Evolutionary conservation across 2,329 filamentous ascomycete genomes (phyloP).

Genomic region (Ophiostoma pallidulum): DNA sequence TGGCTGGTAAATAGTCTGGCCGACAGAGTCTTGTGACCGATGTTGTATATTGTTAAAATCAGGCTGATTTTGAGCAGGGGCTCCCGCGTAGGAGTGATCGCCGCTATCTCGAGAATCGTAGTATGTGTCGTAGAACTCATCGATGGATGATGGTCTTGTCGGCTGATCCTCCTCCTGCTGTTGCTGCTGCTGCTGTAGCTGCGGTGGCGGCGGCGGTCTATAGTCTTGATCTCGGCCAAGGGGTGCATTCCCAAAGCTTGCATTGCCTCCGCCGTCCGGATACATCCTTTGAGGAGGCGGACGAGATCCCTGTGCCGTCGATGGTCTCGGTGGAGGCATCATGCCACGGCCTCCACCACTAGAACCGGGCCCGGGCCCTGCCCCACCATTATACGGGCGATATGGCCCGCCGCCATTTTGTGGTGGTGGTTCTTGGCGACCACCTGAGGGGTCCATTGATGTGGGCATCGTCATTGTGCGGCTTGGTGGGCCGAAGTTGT

Average conservation of each 20-base stretch:
- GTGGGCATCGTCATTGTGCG: conserved; percentile 55
- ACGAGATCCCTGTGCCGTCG: conserved; percentile 44
- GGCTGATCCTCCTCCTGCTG: conserved; percentile 26
- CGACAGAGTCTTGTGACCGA: conserved; percentile 35
- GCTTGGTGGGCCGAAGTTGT: conserved; percentile 40
- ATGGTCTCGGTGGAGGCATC: conserved; percentile 37
- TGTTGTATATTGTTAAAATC: conserved; percentile 33
- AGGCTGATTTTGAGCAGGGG: conserved; percentile 25
- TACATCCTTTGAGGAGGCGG: conserved; percentile 46
- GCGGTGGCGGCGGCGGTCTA: conserved; percentile 29
- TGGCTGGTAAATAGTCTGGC: conserved; percentile 33
- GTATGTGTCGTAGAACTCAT: conserved; percentile 47
- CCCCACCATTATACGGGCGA: conserved; percentile 31
- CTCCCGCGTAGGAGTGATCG: conserved; percentile 24
- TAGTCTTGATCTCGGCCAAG: conserved; percentile 24
- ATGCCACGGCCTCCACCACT: conserved; percentile 27
- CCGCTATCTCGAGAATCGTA: conserved; percentile 30
- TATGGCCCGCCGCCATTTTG: conserved; percentile 23
- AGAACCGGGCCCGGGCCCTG: conserved; percentile 2
- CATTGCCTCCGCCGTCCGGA: not conserved
- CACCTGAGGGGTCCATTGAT: conserved; percentile 33
- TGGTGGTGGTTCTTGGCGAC: conserved; percentile 28
- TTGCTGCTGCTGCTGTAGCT: too few relatives aligned
- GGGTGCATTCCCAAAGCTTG: conserved; percentile 5
- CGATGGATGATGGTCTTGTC: conserved; percentile 29